Percentiles rank a stretch among this genome's conserved stretches.
Conservation (phyloP, 2,329 filamentous ascomycete genomes). For the Fusarium camptoceras region DNA sequence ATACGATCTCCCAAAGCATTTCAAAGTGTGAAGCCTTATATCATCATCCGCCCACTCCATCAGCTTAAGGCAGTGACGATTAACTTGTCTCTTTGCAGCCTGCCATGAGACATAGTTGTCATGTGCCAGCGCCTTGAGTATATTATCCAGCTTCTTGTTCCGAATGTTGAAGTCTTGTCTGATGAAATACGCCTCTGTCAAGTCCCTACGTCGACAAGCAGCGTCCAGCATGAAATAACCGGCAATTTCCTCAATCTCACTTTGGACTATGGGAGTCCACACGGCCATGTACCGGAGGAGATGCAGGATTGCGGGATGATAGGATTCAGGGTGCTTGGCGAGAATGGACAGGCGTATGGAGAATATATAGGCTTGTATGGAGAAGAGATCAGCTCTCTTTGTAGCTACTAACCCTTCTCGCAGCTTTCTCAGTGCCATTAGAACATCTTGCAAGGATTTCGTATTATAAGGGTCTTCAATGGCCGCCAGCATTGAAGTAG, state of each 20-base stretch:
- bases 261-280: slow-evolving; percentile 72
- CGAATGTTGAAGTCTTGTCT: slow-evolving; percentile 70
- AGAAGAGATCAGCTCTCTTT: slow-evolving; percentile 80
- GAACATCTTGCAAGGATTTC: slow-evolving; percentile 77
- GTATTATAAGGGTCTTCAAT: slow-evolving; percentile 55
- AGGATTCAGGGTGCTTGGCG: slow-evolving; percentile 85
- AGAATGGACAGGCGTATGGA: slow-evolving; percentile 87
- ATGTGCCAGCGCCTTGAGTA: slow-evolving; percentile 77
- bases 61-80: slow-evolving; percentile 82
- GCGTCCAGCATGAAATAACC: slow-evolving; percentile 88
- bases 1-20: slow-evolving; percentile 88
- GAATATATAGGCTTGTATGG: slow-evolving; percentile 91
- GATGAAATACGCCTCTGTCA: slow-evolving; percentile 78
- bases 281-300: slow-evolving; percentile 79
- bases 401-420: slow-evolving; percentile 89
- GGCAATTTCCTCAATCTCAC: slow-evolving; percentile 82
- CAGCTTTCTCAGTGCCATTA: slow-evolving; percentile 89
- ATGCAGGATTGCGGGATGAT: slow-evolving; percentile 86
- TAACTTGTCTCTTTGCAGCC: slow-evolving; percentile 75
- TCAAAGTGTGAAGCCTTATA: slow-evolving; percentile 81
- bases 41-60: slow-evolving; percentile 83
- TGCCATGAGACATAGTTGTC: slow-evolving; percentile 88
- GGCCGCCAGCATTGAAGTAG: slow-evolving; percentile 28
- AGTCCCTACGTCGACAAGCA: slow-evolving; percentile 82
- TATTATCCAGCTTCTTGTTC: slow-evolving; percentile 75